Base-by-base conservation (phyloP, 345 rosid species). In the Xanthoceras sorbifolium region DNA sequence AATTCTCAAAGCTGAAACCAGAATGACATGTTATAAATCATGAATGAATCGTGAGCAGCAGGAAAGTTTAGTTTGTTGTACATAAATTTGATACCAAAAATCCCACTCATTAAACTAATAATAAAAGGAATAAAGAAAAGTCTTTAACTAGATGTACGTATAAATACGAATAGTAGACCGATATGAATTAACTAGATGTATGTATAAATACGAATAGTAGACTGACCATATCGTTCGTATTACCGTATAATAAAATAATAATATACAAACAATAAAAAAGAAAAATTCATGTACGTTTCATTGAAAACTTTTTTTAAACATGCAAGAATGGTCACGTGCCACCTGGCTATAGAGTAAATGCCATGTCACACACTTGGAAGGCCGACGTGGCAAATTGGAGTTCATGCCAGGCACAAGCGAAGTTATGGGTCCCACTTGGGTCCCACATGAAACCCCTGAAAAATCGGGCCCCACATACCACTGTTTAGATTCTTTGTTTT, bases 391-490 rank as follows among this genome's bases (percentile, higher is more conserved):
- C 61, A 20, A 29, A 29, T 3, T 0, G 18, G 10, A 18, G 11
- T 7, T 1, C 28, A 69, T 68, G 38, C 34, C n/a, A n/a, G n/a
- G n/a, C n/a, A n/a, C n/a, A n/a, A n/a, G n/a, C n/a, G n/a, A n/a
- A n/a, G n/a, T n/a, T n/a, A n/a, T 64, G 68, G 68, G 46, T 17
- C 68, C 68, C 26, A 11, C 40, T n/a, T 64, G 68, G 68, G 46
- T 17, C 68, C 68, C 26, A 11, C 40, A 5, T 3, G 2, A 0
- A 1, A 20, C 17, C 11, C 7, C 26, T 17, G 15, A 25, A 9
- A 54, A 10, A 0, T 0, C 1, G 62, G 42, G 57, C 25, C 60
- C 60, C 20, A 69, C 31, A 0, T n/a, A 2, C 2, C 0, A 67
- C 54, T 67, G 32, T 67, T 22, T 17, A 40, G 28, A 29, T 31